Percentiles rank a stretch among this genome's conserved stretches.
phyloP scores from a whole-genome alignment of 2,329 filamentous ascomycete genomes.

The Tolypocladium pustulatum region DNA sequence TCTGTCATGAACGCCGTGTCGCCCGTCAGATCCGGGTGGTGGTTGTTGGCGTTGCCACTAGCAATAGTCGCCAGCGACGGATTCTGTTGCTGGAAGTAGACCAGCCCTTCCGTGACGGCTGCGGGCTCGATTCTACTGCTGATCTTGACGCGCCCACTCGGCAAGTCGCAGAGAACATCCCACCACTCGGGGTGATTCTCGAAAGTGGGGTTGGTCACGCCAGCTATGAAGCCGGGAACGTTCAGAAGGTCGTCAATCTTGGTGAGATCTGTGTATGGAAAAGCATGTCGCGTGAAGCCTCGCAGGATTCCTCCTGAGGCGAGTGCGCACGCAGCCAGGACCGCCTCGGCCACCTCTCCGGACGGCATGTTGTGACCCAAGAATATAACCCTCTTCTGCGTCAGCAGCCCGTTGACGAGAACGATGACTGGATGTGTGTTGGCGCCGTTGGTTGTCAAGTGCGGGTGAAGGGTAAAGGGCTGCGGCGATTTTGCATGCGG shows the following conservation, averaged over 20 bases:
- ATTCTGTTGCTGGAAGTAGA: conserved; percentile 80
- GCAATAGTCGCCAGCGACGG: conserved; percentile 41
- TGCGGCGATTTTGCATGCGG: conserved; percentile 74
- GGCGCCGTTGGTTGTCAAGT: conserved; percentile 84
- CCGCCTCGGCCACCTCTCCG: conserved; percentile 93
- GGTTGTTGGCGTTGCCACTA: conserved; percentile 28
- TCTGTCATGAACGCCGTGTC: conserved; percentile 84
- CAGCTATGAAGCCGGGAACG: conserved; percentile 94
- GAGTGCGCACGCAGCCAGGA: conserved; percentile 89
- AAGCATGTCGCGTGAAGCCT: conserved; percentile 91
- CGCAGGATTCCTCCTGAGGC: conserved; percentile 86
- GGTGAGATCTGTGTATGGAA: conserved; percentile 94
- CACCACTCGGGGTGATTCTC: conserved; percentile 95
- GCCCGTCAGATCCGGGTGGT: conserved; percentile 61
- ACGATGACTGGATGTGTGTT: conserved; percentile 92
- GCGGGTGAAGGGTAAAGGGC: conserved; percentile 76
- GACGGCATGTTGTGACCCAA: conserved; percentile 91
- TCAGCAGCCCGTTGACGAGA: conserved; percentile 85
- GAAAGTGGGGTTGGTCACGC: conserved; percentile 95
- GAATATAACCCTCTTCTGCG: conserved; percentile 94
- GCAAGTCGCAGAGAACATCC: conserved; percentile 90
- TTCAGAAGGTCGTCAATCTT: conserved; percentile 95
- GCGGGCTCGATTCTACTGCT: conserved; percentile 77
- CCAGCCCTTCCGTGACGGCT: conserved; percentile 69
- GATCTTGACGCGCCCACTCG: conserved; percentile 88